Evolutionary conservation across 257 asterid species (phyloP), one percentile per base, ranked within the genome.

Genomic region (Salvia miltiorrhiza): DNA sequence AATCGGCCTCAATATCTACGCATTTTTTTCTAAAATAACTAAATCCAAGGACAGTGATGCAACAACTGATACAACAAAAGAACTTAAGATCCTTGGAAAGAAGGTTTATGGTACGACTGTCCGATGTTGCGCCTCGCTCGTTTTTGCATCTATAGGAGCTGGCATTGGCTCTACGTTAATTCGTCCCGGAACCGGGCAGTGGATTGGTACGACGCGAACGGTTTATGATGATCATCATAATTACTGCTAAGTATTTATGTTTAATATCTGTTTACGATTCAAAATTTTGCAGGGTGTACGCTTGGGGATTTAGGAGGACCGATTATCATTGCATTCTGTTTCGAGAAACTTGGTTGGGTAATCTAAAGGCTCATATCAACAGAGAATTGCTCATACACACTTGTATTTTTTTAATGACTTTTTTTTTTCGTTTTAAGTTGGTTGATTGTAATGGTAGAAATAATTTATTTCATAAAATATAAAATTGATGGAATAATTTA

Each of bases 101-200:
- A 86, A 84, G 75, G 73, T 94, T 33, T 78, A 40, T 19, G 77
- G 81, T 10, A 54, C 82, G 56, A 85, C 90, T 14, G 65, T 84
- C 14, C 82, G 92, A 63, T 94, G 98, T 77, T 79, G 79, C 54
- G 76, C 88, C 9, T 87, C 98, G 0, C 92, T 91, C 41, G 40
- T 89, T 54, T 91, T 89, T 37, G 98, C 98, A 40, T 87, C 97
- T 37, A 73, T 91, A 21, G 97, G 98, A 59, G 99, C 95, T 21
- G 99, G 99, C 14, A 65, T 94, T 3, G 97, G 96, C 39, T 93
- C 96, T 23, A 24, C 73, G 0, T 50, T 88, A 3, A 9, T 89
- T 33, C 86, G 87, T 32, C 99, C 99, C 64, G 72, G 96, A 8
- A 48, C 86, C 13, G 99, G 99, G 54, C 99, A 94, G 80, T 89